Conservation (phyloP, 2,329 filamentous ascomycete genomes). For the Mycosphaerella sp. region DNA sequence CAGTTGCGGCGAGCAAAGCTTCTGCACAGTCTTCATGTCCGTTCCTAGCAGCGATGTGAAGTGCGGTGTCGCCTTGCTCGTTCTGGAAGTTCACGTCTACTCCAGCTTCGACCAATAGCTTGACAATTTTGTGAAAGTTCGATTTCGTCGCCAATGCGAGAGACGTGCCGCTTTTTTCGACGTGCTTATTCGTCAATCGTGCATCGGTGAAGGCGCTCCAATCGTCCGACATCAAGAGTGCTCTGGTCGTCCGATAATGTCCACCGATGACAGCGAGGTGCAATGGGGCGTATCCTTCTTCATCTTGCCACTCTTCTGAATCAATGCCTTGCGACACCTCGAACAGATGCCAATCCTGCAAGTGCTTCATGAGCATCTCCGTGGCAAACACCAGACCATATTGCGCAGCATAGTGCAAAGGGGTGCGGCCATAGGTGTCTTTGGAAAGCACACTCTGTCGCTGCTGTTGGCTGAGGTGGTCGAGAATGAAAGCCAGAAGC, state of each 20-base stretch:
- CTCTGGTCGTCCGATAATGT: constrained; percentile 76
- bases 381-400: constrained; percentile 92
- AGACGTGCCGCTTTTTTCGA: constrained; percentile 79
- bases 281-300: constrained; percentile 81
- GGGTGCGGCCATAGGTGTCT: constrained; percentile 75
- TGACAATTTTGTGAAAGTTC: constrained; percentile 77
- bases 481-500: constrained; percentile 57
- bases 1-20: constrained; percentile 62
- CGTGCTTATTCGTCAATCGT: constrained; percentile 60
- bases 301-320: constrained; percentile 81
- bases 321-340: constrained; percentile 81
- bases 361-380: constrained; percentile 75
- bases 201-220: constrained; percentile 22
- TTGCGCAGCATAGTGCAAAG: constrained; percentile 89
- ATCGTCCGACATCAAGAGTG: constrained; percentile 62
- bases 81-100: constrained; percentile 94
- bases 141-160: constrained; percentile 81
- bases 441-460: constrained; percentile 58
- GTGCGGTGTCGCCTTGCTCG: constrained; percentile 78
- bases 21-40: constrained; percentile 75
- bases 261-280: constrained; percentile 90
- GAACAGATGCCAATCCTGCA: constrained; percentile 86
- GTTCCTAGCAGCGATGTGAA: constrained; percentile 86
- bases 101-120: constrained; percentile 79
- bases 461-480: constrained; percentile 62